phyloP scores from a whole-genome alignment of 148 eudicot genomes.

The Camellia lanceoleosa region DNA sequence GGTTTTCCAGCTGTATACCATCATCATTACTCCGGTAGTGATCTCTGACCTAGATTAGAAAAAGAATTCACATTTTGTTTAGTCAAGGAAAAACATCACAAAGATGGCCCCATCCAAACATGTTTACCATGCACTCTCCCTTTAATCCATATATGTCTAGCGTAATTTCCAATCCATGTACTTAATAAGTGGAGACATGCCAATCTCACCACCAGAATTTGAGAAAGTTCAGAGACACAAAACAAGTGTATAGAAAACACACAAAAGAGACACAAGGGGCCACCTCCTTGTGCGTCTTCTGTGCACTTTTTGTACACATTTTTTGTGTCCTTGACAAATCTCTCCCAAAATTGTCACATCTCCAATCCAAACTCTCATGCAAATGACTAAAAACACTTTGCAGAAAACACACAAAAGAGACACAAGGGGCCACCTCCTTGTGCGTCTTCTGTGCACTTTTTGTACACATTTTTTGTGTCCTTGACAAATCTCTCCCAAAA shows the following conservation, averaged over 20 bases:
- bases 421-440: too few species aligned
- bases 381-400: not conserved
- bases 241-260: too few species aligned
- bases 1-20: conserved; percentile 98
- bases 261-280: too few species aligned
- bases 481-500: too few species aligned
- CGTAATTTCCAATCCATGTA: not conserved
- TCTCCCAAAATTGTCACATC: too few species aligned
- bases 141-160: not conserved
- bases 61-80: not conserved
- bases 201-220: not conserved
- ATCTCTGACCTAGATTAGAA: conserved; percentile 61
- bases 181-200: not conserved
- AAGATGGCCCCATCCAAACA: not conserved
- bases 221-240: not conserved
- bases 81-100: not conserved
- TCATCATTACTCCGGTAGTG: conserved; percentile 82
- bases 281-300: too few species aligned
- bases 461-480: too few species aligned
- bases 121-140: conserved; percentile 7
- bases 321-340: too few species aligned
- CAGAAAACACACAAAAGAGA: too few species aligned
- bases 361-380: not conserved
- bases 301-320: too few species aligned
- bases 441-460: too few species aligned